Evolutionary conservation across 2,329 filamentous ascomycete species (phyloP).

Genomic region (Fusarium sp.): DNA sequence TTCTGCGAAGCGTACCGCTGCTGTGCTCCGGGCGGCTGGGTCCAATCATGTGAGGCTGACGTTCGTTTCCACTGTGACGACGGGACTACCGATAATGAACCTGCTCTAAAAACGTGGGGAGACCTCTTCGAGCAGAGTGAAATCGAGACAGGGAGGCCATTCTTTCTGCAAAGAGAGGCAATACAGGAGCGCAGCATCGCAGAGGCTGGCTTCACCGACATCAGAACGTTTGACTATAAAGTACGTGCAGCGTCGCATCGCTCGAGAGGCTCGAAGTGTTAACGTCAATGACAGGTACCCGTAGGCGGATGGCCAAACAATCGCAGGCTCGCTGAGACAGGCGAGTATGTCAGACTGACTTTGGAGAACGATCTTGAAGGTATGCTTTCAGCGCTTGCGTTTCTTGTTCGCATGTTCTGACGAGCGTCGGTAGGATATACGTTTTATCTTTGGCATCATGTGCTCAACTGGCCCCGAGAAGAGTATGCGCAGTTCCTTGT

Average conservation of each 20-base stretch:
- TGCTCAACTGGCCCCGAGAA: constrained; percentile 37
- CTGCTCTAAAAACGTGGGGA: constrained; percentile 20
- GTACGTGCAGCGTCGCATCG: not conserved
- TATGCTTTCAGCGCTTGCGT: not conserved
- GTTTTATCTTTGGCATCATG: constrained; percentile 32
- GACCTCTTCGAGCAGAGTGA: constrained; percentile 29
- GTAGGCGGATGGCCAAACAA: constrained; percentile 43
- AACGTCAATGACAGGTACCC: constrained; percentile 25
- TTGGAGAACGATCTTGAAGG: constrained; percentile 42
- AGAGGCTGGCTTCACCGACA: constrained; percentile 38
- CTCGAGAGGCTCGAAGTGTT: not conserved
- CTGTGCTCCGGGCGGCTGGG: constrained; percentile 36
- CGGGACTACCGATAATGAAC: constrained; percentile 27
- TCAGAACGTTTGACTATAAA: constrained; percentile 36
- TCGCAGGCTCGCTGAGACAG: constrained; percentile 34
- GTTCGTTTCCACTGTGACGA: constrained; percentile 37
- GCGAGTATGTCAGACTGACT: constrained; percentile 38
- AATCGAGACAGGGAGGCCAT: constrained; percentile 6
- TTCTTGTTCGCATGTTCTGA: not conserved
- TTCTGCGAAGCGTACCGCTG: constrained; percentile 38
- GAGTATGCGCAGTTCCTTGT: constrained; percentile 37
- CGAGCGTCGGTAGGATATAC: constrained; percentile 26
- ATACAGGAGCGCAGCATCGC: constrained; percentile 31
- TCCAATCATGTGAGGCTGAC: constrained; percentile 40
- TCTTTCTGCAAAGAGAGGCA: constrained; percentile 34